Evolutionary conservation across 1,284 basidiomycete genomes (phyloP).

Genomic region (Tylopilus sp.): DNA sequence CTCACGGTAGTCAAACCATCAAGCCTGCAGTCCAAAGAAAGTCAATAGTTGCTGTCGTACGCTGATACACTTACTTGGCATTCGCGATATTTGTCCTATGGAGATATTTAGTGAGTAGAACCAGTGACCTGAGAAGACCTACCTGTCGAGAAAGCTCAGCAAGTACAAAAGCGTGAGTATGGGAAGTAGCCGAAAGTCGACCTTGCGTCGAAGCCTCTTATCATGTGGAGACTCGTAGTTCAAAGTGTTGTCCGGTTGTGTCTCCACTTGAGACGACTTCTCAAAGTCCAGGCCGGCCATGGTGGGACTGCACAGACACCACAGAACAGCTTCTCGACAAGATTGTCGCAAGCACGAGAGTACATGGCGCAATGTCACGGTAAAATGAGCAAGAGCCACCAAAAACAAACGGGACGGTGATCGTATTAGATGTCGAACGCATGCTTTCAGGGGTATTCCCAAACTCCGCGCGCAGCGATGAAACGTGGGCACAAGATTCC

Average conservation of each 20-base stretch:
- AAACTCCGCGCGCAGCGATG: no score
- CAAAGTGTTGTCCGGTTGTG: neutral
- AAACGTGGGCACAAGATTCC: conserved; percentile 25
- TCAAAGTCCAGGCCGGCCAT: conserved; percentile 14
- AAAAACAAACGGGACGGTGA: neutral
- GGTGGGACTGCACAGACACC: neutral
- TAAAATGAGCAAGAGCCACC: neutral
- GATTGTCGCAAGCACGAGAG: neutral
- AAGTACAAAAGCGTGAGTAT: conserved; percentile 63
- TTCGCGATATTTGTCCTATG: conserved; percentile 65
- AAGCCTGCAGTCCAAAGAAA: conserved; percentile 35
- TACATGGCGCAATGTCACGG: conserved; percentile 6
- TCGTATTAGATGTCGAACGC: no score
- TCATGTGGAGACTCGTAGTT: conserved; percentile 37
- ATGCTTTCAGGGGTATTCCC: neutral
- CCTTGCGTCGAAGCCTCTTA: conserved; percentile 42
- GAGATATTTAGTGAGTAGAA: neutral
- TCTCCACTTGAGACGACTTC: conserved; percentile 14
- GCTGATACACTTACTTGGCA: conserved; percentile 48
- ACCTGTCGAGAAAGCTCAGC: conserved; percentile 69
- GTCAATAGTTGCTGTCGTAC: neutral
- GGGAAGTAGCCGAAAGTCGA: conserved; percentile 49
- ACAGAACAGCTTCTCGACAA: neutral
- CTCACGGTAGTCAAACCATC: conserved; percentile 46
- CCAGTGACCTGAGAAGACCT: neutral